A percentile compares a stretch with the other conserved stretches of the same genome.
phyloP scores from a whole-genome alignment of 176 grass and related monocot genomes.

The maize (Zea mays) region Zm-B73-REFERENCE-NAM-5.0 NC_050100.1:51765001-51765500 shows the following conservation, averaged over 20 bases:
- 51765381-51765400: not conserved
- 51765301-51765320: not conserved
- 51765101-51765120: constrained; percentile 86
- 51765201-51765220: not conserved
- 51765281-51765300: not conserved
- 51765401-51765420: not conserved
- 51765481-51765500: not conserved
- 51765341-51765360: constrained; percentile 18
- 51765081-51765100: constrained; percentile 97
- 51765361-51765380: not conserved
- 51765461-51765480: not conserved
- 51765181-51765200: constrained; percentile 52
- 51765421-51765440: not conserved
- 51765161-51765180: constrained; percentile 89
- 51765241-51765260: constrained; percentile 18
- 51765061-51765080: constrained; percentile 99
- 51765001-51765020: constrained; percentile 28
- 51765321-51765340: not conserved
- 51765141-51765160: constrained; percentile 95
- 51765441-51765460: constrained; percentile 21
- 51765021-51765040: constrained; percentile 27
- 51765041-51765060: constrained; percentile 75
- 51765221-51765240: not conserved
- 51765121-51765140: constrained; percentile 99
- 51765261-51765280: constrained; percentile 8